These are phyloP conservation scores for Closterium sp. DNA, from an alignment of 139 green algal genomes.

Conservation along the genomic window DNA sequence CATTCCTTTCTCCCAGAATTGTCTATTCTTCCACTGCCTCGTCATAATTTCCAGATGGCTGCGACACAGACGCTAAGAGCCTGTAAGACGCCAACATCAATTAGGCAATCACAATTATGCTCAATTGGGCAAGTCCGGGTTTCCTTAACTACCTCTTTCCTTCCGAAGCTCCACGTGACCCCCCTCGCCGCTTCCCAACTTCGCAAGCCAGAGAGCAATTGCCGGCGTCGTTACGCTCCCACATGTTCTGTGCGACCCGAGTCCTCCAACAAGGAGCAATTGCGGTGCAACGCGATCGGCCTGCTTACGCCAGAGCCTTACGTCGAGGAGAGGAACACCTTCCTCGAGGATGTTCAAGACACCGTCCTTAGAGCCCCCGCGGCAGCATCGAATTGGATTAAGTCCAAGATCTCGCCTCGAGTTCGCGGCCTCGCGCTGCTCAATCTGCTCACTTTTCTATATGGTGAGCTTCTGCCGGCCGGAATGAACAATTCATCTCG, in stretches of 20 bases:
- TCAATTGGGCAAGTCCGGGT: neutral
- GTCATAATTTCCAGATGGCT: neutral
- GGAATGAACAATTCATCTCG: neutral
- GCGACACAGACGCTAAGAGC: neutral
- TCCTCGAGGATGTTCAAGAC: neutral
- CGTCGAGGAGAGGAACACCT: neutral
- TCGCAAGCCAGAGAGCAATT: neutral
- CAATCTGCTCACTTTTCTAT: conserved; percentile 28
- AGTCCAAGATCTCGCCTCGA: conserved; percentile 13
- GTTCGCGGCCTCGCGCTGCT: conserved; percentile 31
- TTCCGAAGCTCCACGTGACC: neutral
- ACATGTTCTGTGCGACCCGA: neutral
- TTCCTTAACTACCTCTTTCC: neutral
- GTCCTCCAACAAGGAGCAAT: neutral
- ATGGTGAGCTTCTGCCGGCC: conserved; percentile 1
- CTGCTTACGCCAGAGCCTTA: neutral
- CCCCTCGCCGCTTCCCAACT: neutral
- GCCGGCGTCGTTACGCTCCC: neutral
- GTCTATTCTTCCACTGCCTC: neutral
- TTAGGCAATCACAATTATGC: neutral
- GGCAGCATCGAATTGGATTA: neutral
- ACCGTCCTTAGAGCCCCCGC: neutral
- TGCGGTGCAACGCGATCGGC: neutral
- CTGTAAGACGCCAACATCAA: neutral
- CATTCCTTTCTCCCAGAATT: neutral